Evolutionary conservation across 306 rosid genomes (phyloP).

Genomic region (Cicer pinnatifidum): DNA sequence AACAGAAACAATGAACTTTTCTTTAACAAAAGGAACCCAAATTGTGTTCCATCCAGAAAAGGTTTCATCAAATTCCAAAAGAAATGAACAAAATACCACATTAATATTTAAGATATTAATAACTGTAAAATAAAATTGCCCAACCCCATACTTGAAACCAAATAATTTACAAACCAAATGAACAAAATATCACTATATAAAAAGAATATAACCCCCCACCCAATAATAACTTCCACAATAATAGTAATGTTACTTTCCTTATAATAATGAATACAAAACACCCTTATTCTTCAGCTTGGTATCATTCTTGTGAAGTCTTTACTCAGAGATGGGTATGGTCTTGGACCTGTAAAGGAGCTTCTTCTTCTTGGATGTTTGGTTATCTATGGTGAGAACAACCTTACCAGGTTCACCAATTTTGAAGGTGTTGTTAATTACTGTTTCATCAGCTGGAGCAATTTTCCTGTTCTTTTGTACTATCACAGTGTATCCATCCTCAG

Average conservation of each 20-base stretch:
- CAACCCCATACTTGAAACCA: constrained; percentile 45
- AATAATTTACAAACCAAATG: constrained; percentile 48
- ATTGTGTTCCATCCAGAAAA: constrained; percentile 26
- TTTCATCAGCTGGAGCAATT: constrained; percentile 65
- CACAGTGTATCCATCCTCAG: constrained; percentile 83
- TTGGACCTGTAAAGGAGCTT: constrained; percentile 90
- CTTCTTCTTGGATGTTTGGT: constrained; percentile 93
- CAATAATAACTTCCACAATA: constrained; percentile 22
- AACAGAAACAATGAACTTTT: constrained; percentile 42
- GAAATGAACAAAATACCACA: constrained; percentile 42
- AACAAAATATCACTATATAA: constrained; percentile 50
- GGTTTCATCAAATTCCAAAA: constrained; percentile 38
- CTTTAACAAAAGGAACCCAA: constrained; percentile 20
- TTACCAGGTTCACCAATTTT: constrained; percentile 77
- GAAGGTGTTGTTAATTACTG: constrained; percentile 66
- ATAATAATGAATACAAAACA: constrained; percentile 23
- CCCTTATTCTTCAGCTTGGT: constrained; percentile 32
- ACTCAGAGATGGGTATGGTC: constrained; percentile 66
- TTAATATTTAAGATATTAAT: constrained; percentile 13
- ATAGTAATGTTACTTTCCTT: not conserved
- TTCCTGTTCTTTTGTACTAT: constrained; percentile 79
- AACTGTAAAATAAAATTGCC: constrained; percentile 15
- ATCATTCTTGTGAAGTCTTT: constrained; percentile 21
- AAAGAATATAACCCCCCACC: constrained; percentile 47
- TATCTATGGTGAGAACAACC: constrained; percentile 79